These are phyloP conservation scores for Microascus cirrosus DNA, from an alignment of 2,329 filamentous ascomycete genomes.

Conservation along the genomic window DNA sequence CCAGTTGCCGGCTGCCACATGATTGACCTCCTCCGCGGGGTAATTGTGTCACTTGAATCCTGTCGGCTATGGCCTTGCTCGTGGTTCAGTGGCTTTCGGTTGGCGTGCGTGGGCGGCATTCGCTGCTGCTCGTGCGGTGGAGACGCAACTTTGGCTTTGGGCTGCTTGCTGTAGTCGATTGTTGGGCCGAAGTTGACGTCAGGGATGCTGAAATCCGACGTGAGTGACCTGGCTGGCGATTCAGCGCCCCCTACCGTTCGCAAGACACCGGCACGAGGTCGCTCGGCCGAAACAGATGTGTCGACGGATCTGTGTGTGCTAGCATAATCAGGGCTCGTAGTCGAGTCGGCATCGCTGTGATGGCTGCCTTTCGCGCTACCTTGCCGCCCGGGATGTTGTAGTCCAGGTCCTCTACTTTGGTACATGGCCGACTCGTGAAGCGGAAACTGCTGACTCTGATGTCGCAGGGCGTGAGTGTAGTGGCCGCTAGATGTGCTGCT, in stretches of 20 bases:
- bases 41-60: slow-evolving; percentile 37
- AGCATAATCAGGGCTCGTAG: slow-evolving; percentile 65
- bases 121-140: slow-evolving; percentile 6
- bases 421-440: neutral
- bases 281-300: slow-evolving; percentile 42
- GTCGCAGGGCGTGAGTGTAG: slow-evolving; percentile 8
- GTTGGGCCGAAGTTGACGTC: slow-evolving; percentile 81
- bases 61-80: slow-evolving; percentile 27
- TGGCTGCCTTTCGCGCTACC: slow-evolving; percentile 31
- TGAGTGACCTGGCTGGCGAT: neutral
- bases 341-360: slow-evolving; percentile 54
- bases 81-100: slow-evolving; percentile 13
- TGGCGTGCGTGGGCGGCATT: slow-evolving; percentile 12
- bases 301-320: slow-evolving; percentile 51
- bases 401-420: neutral
- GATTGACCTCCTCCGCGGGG: slow-evolving; percentile 44
- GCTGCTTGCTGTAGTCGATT: slow-evolving; percentile 42
- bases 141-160: slow-evolving; percentile 17
- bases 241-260: slow-evolving; percentile 59
- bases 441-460: neutral
- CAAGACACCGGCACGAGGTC: slow-evolving; percentile 66
- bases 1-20: slow-evolving; percentile 68
- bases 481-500: slow-evolving; percentile 21
- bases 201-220: slow-evolving; percentile 46
- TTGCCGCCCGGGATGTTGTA: neutral